Percentiles rank a stretch among this genome's conserved stretches.
Conservation (phyloP, 257 asterid species). For the Solanum piurae region DNA sequence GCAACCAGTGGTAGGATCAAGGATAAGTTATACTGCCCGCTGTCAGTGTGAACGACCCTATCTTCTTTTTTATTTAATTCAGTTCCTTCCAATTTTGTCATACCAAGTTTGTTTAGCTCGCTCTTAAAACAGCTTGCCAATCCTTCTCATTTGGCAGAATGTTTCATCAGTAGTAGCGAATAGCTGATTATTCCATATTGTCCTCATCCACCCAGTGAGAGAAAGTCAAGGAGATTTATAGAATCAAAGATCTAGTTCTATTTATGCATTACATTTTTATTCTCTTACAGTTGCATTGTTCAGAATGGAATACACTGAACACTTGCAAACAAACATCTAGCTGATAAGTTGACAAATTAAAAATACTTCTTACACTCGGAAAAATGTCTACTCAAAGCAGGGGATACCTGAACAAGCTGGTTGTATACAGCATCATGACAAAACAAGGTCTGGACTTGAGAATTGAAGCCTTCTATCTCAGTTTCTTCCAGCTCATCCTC, state of each 20-base stretch:
- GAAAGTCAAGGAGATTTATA: neutral
- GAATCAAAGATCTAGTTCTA: neutral
- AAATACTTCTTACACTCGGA: neutral
- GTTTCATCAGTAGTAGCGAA: neutral
- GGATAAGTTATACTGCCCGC: neutral
- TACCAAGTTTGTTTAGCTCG: neutral
- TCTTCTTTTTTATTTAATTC: neutral
- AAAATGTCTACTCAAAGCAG: neutral
- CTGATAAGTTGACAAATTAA: neutral
- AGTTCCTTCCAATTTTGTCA: neutral
- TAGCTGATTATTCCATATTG: neutral
- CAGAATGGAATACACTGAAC: neutral
- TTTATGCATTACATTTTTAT: neutral
- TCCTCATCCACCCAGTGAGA: neutral
- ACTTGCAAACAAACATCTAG: neutral
- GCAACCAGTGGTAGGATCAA: neutral
- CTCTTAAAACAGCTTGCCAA: neutral
- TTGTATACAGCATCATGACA: constrained; percentile 79
- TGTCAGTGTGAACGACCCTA: neutral
- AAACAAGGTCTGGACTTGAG: constrained; percentile 74
- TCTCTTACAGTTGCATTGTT: neutral
- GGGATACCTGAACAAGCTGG: constrained; percentile 80
- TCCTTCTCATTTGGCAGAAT: neutral
- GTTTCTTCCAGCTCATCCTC: constrained; percentile 95
- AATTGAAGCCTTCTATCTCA: constrained; percentile 81